Base-by-base conservation (phyloP, 1,139 yeast species). In the Saccharomyces hybrid region DNA sequence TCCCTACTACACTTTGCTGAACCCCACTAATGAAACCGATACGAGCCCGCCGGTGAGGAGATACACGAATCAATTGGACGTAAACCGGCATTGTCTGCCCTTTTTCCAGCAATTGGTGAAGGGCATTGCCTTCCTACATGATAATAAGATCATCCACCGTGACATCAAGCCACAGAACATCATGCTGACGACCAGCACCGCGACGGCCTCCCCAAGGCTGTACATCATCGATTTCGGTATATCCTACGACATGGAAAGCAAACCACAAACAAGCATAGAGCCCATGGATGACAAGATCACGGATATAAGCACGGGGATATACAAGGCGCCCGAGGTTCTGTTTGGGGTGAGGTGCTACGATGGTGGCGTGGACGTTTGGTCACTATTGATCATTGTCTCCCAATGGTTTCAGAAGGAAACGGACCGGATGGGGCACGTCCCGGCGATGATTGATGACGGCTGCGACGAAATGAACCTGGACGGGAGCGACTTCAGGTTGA, bases 151-250 rank as follows among this genome's bases (percentile, higher is more conserved):
- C n/a, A 89, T 91, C 14, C 98, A 91, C 67, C 77, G 98, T 49
- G 98, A 91, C 68, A 72, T 91, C 53, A 91, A 91, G 69, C 95
- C 96, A 0, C 82, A 82, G 19, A 91, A 91, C 65, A 77, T 91
- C 46, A 70, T 88, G 69, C 78, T 88, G 61, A 63, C 65, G 2
- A 51, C 25, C 5, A 1, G 5, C 5, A 4, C 25, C 25, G 8
- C 19, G 9, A 52, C 19, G 55, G 47, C 8, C 49, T 29, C 1
- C 5, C 64, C 69, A 1, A 64, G 65, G 1, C 73, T 79, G 0
- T 74, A 82, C 1, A 67, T 86, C 9, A 83, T 87, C 11, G 98
- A 93, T 68, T 86, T 91, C 69, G 96, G 97, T 6, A 84, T 88
- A 38, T 78, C 91, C 28, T 88, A 78, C 69, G 67, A 70, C 47